Conservation (phyloP, 2,329 filamentous ascomycete genomes). For the Alternaria brassicicola region DNA sequence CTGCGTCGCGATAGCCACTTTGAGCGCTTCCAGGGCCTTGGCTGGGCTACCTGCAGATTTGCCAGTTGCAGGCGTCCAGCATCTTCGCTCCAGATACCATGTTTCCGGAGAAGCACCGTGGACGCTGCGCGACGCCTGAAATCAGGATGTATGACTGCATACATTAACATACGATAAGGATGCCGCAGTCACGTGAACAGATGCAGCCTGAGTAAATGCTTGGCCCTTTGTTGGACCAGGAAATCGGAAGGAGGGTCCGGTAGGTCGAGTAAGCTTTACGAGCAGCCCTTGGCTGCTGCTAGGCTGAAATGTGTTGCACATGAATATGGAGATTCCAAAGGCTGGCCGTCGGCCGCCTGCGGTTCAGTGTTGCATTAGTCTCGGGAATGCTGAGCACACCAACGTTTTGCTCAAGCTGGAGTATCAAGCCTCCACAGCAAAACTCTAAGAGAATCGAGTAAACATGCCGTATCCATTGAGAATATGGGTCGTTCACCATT, state of each 20-base stretch:
- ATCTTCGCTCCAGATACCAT: conserved; percentile 20
- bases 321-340: neutral
- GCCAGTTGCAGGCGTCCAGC: conserved; percentile 3
- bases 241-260: neutral
- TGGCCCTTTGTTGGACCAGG: neutral
- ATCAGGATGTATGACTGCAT: conserved; percentile 6
- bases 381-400: neutral
- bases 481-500: neutral
- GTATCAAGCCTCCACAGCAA: neutral
- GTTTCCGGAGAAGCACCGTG: conserved; percentile 22
- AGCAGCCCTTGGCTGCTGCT: neutral
- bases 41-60: neutral
- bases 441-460: neutral
- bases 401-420: neutral
- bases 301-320: neutral
- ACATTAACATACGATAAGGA: conserved; percentile 1
- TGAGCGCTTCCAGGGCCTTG: neutral
- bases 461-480: neutral
- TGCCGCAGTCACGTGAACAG: conserved; percentile 1
- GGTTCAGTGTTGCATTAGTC: neutral
- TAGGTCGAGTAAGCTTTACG: neutral
- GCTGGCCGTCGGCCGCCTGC: neutral
- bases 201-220: neutral
- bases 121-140: conserved; percentile 5
- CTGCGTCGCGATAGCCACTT: neutral